A percentile compares a stretch with the other conserved stretches of the same genome.
phyloP scores from a whole-genome alignment of 805 yeast genomes.

The Suhomyces emberorum region DNA sequence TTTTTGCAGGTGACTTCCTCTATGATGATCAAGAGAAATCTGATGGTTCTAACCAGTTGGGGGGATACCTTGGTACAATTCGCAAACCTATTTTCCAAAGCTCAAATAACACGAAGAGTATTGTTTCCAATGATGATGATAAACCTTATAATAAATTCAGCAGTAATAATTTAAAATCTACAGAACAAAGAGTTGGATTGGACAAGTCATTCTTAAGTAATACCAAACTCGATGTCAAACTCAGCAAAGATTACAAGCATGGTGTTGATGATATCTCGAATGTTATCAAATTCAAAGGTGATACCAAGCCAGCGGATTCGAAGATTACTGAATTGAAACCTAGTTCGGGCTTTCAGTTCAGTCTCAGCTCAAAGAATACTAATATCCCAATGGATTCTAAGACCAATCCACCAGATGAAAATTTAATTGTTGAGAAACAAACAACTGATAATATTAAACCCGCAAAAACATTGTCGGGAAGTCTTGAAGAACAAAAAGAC shows the following conservation, averaged over 20 bases:
- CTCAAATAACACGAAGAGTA: background rate
- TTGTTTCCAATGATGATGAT: conserved; percentile 5
- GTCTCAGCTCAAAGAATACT: too few relatives aligned
- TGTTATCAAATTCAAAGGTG: conserved; percentile 30
- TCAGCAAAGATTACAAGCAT: conserved; percentile 27
- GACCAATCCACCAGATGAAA: too few relatives aligned
- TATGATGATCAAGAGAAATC: conserved; percentile 27
- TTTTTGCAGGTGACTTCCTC: conserved; percentile 34
- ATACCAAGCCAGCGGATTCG: conserved; percentile 1
- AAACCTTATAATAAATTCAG: conserved; percentile 9
- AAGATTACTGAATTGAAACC: conserved; percentile 19
- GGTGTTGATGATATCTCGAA: conserved; percentile 24
- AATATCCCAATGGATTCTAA: too few relatives aligned
- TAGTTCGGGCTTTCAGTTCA: conserved; percentile 38
- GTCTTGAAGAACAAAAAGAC: too few relatives aligned
- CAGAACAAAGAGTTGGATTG: conserved; percentile 16
- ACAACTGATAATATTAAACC: too few relatives aligned
- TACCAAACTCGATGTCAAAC: conserved; percentile 13
- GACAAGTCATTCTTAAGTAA: conserved; percentile 14
- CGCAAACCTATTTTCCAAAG: conserved; percentile 29
- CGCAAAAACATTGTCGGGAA: too few relatives aligned
- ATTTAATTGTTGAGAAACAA: too few relatives aligned
- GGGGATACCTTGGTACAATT: conserved; percentile 35
- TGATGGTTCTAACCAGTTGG: conserved; percentile 15
- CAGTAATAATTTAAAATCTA: conserved; percentile 9